Conservation (phyloP, 768 basidiomycete genomes). For the Lentinus tigrinus region DNA sequence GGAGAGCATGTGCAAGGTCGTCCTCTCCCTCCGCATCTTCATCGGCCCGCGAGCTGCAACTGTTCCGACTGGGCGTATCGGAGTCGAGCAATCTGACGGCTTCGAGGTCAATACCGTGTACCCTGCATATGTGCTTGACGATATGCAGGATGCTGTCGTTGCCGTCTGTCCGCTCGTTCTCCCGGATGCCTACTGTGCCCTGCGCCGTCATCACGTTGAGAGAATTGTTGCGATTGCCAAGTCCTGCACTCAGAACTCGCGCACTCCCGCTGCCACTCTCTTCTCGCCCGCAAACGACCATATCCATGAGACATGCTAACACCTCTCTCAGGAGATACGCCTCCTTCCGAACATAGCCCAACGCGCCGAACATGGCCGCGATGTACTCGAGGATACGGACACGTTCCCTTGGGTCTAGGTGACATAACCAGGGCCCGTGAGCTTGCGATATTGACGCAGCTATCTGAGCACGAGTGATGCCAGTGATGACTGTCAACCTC, state of each 20-base stretch:
- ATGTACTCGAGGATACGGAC: constrained; percentile 67
- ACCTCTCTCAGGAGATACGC: constrained; percentile 84
- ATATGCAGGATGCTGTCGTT: constrained; percentile 80
- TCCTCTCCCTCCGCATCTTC: constrained; percentile 35
- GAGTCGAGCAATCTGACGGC: constrained; percentile 52
- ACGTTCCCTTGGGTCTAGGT: constrained; percentile 75
- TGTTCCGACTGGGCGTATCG: constrained; percentile 1
- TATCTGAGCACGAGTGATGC: constrained; percentile 68
- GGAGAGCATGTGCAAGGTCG: constrained; percentile 35
- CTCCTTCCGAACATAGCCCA: constrained; percentile 89
- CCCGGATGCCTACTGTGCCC: constrained; percentile 66
- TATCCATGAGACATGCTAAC: constrained; percentile 79
- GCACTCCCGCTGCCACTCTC: constrained; percentile 51
- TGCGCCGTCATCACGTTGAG: constrained; percentile 31
- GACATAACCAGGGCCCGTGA: constrained; percentile 86
- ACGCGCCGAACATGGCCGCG: constrained; percentile 71
- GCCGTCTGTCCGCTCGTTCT: constrained; percentile 73
- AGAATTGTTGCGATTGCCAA: constrained; percentile 48
- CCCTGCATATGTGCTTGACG: constrained; percentile 70
- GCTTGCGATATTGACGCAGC: constrained; percentile 63
- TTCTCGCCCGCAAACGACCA: constrained; percentile 82
- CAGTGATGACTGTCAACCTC: constrained; percentile 65
- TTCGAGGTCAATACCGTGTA: constrained; percentile 81
- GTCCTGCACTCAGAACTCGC: constrained; percentile 41
- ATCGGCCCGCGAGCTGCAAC: neutral